phyloP scores from a whole-genome alignment of 768 basidiomycete genomes.

The Boletus insuetus region DNA sequence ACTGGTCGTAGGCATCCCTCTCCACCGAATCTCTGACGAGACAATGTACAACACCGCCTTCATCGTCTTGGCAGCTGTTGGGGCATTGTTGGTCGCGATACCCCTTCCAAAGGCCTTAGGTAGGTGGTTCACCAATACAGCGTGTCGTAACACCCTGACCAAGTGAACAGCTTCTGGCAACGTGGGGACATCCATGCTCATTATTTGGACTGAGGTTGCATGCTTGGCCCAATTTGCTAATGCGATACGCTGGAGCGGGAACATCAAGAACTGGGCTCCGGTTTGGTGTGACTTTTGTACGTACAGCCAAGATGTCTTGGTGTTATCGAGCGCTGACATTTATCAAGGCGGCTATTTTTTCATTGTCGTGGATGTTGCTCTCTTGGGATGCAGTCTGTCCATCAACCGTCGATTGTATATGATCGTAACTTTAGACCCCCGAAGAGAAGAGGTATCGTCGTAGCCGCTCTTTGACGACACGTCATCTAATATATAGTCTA shows the following conservation, averaged over 20 bases:
- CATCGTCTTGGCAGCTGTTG: constrained; percentile 37
- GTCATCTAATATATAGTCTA: constrained; percentile 4
- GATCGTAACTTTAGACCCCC: constrained; percentile 33
- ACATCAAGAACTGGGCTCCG: constrained; percentile 31
- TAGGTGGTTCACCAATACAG: constrained; percentile 23
- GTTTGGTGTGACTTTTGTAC: constrained; percentile 58
- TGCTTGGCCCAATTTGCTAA: constrained; percentile 33
- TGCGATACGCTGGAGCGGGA: constrained; percentile 38
- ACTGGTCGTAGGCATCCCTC: neutral
- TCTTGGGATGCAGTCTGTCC: constrained; percentile 41
- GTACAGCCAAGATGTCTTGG: constrained; percentile 9
- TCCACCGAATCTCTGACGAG: neutral
- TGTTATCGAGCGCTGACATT: neutral
- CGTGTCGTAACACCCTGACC: neutral
- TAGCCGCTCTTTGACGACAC: neutral
- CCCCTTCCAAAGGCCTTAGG: constrained; percentile 58
- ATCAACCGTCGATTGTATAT: constrained; percentile 50
- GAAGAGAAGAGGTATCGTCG: constrained; percentile 6
- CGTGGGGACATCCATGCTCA: constrained; percentile 32
- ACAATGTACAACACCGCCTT: constrained; percentile 18
- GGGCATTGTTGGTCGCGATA: constrained; percentile 38
- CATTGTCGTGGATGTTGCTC: constrained; percentile 34
- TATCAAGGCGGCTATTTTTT: constrained; percentile 30
- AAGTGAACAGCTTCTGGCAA: constrained; percentile 21
- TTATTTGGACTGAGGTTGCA: constrained; percentile 31